Base-by-base conservation (phyloP, 768 basidiomycete genomes). In the Tephrocybe sp. region DNA sequence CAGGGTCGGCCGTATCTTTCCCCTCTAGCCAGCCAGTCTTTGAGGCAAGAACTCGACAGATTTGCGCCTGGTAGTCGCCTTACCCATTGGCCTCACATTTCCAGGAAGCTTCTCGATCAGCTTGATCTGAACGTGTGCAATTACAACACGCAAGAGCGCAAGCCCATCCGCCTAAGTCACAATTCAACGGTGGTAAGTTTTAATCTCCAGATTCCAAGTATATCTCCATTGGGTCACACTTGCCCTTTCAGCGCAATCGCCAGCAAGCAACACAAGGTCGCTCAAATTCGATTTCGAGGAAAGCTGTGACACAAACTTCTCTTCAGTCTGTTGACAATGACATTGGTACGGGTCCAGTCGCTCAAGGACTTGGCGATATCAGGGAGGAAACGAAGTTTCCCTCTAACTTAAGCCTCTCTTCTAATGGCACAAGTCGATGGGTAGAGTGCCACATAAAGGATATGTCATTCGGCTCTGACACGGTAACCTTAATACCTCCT, bases 11-110 rank as follows among this genome's bases (percentile, higher is more conserved):
- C 59, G 2, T 45, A 54, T 33, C 60, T 66, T 8, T 62, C 63
- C 19, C 62, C 65, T 13, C 55, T 66, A 20, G 63, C 65, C 14
- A 66, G 63, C 54, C 60, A 65, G 22, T 63, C 65, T 19, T 58
- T 66, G 40, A 61, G 55, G 41, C 56, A 45, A 17, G 60, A 65
- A 43, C 36, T 66, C 23, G 45, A 51, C 41, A 49, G 45, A 13
- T 43, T 53, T 19, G 34, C 48, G 13, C 45, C 49, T 13, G 44
- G 33, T 11, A 50, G 38, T 36, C 47, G 49, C 31, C 40, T 59
- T n/a, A 35, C 47, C 34, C 53, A 53, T n/a, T 51, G 57, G 49
- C 44, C 51, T 14, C 36, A 45, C 30, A 41, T 43, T 16, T 40
- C 49, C 23, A 53, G 51, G 20, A 48, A 49, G 22, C 40, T 43